Percentiles rank a stretch among this genome's conserved stretches.
Evolutionary conservation across 2,329 filamentous ascomycete genomes (phyloP).

Genomic region (Botryotinia narcissicola): DNA sequence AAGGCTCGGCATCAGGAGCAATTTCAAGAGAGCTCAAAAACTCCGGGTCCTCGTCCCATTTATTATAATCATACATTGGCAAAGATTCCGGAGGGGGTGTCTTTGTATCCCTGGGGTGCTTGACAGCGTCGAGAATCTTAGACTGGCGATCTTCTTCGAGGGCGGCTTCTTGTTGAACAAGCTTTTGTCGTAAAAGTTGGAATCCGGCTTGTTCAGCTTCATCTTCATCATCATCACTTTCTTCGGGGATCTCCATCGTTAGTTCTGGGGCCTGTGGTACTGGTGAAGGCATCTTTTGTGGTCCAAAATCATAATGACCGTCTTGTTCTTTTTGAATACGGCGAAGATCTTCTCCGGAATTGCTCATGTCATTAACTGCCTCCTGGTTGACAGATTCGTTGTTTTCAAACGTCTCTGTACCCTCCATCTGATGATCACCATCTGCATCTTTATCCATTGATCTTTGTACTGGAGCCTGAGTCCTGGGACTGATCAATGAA

Average conservation of each 20-base stretch:
- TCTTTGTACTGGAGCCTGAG: background rate
- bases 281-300: background rate
- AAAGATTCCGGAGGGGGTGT: conserved; percentile 35
- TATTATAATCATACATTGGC: conserved; percentile 29
- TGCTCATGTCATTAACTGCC: background rate
- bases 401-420: background rate
- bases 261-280: conserved; percentile 15
- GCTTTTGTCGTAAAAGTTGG: conserved; percentile 9
- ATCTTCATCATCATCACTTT: conserved; percentile 29
- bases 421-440: conserved; percentile 9
- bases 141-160: conserved; percentile 21
- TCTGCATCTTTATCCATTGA: background rate
- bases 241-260: conserved; percentile 21
- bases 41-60: conserved; percentile 32
- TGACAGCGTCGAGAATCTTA: conserved; percentile 25
- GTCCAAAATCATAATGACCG: background rate
- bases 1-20: conserved; percentile 24
- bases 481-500: conserved; percentile 10
- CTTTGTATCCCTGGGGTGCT: conserved; percentile 32
- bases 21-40: conserved; percentile 31
- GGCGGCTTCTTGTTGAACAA: conserved; percentile 19
- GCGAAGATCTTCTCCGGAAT: background rate
- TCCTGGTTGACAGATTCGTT: background rate
- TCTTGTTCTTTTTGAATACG: background rate
- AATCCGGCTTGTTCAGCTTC: conserved; percentile 22